Base-by-base conservation (phyloP, 495 filamentous ascomycete genomes). In the Aspergillus baeticus region DNA sequence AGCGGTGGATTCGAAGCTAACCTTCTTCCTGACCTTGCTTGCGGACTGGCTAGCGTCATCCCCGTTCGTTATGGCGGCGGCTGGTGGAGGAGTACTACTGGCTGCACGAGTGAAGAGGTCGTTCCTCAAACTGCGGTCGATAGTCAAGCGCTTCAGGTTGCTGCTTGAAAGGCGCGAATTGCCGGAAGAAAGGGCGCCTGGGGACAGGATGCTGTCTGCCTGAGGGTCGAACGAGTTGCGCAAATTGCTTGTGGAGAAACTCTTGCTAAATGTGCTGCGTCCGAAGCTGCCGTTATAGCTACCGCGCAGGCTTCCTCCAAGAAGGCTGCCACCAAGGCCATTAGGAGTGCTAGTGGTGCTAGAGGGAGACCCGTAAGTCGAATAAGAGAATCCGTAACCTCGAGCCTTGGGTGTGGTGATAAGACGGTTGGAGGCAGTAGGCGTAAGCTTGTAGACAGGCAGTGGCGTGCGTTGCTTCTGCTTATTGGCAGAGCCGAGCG, bases 331-430 rank as follows among this genome's bases (percentile, higher is more conserved):
- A 44, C 83, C 81, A 31, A 87, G 74, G 3, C 81, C 81, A 29
- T 82, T 83, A 17, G 88, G 85, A 33, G 90, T 90, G 70, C 86
- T 88, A 15, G 79, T 81, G 13, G 81, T 80, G 68, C 87, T 92
- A 34, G 81, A 81, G 3, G 92, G 91, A 8, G 88, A 91, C 22
- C 88, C 89, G 63, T 94, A 96, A 22, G 84, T 90, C 52, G 90
- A 95, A 69, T 95, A 96, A 6, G 87, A 88, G 70, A 96, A 95
- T 7, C 92, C 92, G 67, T 86, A 96, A 3, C 88, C 89, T 44
- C 81, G 80, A 48, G 80, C 77, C 65, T 87, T 90, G 52, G 89
- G 87, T 3, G 94, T 94, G 3, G 92, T 96, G 22, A 87, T 77
- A 20, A 91, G 81, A 22, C 90, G 84, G 33, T 88, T 85, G 45